Evolutionary conservation across 192 early-diverging fungal genomes (phyloP).

Genomic region (Backusella macrospora): DNA sequence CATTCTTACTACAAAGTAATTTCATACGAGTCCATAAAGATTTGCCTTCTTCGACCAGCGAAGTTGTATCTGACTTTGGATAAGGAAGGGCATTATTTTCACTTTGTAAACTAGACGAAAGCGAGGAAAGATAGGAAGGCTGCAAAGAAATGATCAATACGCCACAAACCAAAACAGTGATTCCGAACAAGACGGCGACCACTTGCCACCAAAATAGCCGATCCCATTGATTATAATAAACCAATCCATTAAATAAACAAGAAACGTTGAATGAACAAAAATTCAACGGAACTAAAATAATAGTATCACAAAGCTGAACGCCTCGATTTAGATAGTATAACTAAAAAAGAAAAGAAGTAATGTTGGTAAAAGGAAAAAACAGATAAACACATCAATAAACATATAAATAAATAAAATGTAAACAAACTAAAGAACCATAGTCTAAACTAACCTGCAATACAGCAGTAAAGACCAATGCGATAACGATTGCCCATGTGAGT

Average conservation of each 20-base stretch:
- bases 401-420: background rate
- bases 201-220: slow-evolving; percentile 66
- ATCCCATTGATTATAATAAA: slow-evolving; percentile 78
- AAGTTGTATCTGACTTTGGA: slow-evolving; percentile 1
- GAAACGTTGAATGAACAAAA: slow-evolving; percentile 79
- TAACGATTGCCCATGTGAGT: slow-evolving; percentile 68
- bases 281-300: slow-evolving; percentile 75
- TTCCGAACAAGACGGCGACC: slow-evolving; percentile 66
- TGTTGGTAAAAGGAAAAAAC: background rate
- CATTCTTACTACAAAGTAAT: background rate
- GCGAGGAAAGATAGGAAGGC: background rate
- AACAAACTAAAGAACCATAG: no score
- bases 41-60: slow-evolving; percentile 18
- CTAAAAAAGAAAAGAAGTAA: slow-evolving; percentile 34
- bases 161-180: slow-evolving; percentile 63
- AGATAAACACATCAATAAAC: background rate
- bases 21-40: slow-evolving; percentile 15
- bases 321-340: slow-evolving; percentile 80
- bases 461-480: slow-evolving; percentile 57
- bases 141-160: slow-evolving; percentile 69
- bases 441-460: slow-evolving; percentile 53
- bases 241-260: slow-evolving; percentile 73
- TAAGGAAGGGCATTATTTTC: background rate
- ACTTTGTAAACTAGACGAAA: background rate
- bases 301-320: slow-evolving; percentile 73